These are phyloP conservation scores for Penicillium hordei DNA, from an alignment of 2,329 filamentous ascomycete genomes.

Conservation along the genomic window DNA sequence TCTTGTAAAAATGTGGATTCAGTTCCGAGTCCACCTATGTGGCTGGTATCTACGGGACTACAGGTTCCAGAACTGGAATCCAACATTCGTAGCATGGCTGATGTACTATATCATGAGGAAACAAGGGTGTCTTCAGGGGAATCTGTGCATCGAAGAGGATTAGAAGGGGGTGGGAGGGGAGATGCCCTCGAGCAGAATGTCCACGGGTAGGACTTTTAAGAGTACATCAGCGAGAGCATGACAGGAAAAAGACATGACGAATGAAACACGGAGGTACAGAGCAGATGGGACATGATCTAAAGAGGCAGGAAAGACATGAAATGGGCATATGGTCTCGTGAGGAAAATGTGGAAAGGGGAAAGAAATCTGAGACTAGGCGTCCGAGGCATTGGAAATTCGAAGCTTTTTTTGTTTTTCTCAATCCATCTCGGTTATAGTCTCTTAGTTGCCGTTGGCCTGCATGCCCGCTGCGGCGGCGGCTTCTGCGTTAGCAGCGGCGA, in stretches of 20 bases:
- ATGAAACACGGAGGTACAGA: slow-evolving; percentile 11
- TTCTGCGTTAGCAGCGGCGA: slow-evolving; percentile 39
- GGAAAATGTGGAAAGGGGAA: slow-evolving; percentile 13
- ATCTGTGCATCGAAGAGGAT: slow-evolving; percentile 31
- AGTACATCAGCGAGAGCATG: slow-evolving; percentile 27
- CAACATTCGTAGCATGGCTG: slow-evolving; percentile 20
- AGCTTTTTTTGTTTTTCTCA: slow-evolving; percentile 7
- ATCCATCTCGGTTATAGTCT: slow-evolving; percentile 16
- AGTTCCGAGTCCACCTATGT: not conserved
- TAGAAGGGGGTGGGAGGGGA: slow-evolving; percentile 12
- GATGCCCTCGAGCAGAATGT: slow-evolving; percentile 8
- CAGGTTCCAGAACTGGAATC: slow-evolving; percentile 9
- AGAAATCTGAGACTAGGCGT: slow-evolving; percentile 12
- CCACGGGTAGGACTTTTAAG: slow-evolving; percentile 22
- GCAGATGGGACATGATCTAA: slow-evolving; percentile 29
- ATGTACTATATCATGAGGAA: slow-evolving; percentile 26
- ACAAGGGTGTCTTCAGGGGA: slow-evolving; percentile 24
- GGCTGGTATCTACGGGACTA: slow-evolving; percentile 1
- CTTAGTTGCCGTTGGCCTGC: slow-evolving; percentile 39
- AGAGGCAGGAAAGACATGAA: slow-evolving; percentile 27
- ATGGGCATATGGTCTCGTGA: slow-evolving; percentile 33
- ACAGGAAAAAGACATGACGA: slow-evolving; percentile 14
- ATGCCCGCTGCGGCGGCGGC: slow-evolving; percentile 37
- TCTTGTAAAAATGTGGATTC: not conserved
- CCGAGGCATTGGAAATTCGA: slow-evolving; percentile 5